A percentile compares a stretch with the other conserved stretches of the same genome.
Conservation (phyloP, 305 asterid species). For the Fraxinus sp. region DNA sequence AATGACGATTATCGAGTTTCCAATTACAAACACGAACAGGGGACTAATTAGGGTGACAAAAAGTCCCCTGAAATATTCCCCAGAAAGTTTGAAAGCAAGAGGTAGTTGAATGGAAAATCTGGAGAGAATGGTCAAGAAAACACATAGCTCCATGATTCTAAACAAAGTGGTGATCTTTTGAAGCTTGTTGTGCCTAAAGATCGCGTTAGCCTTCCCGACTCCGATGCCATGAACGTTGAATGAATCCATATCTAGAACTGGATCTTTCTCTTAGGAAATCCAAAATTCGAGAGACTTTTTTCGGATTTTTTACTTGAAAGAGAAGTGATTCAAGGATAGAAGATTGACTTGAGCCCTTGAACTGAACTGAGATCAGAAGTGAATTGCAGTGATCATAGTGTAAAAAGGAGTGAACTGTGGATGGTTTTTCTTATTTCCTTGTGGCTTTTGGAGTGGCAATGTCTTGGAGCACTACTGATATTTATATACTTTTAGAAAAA, state of each 20-base stretch:
- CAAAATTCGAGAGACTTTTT: neutral
- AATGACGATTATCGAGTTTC: slow-evolving; percentile 59
- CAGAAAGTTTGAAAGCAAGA: slow-evolving; percentile 30
- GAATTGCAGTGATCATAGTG: slow-evolving; percentile 25
- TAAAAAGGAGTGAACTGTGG: neutral
- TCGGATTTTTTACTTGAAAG: slow-evolving; percentile 30
- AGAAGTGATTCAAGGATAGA: slow-evolving; percentile 23
- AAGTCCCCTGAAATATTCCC: slow-evolving; percentile 42
- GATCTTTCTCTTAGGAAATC: neutral
- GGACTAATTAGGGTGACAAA: slow-evolving; percentile 42
- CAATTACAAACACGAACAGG: slow-evolving; percentile 57
- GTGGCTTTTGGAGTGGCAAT: neutral
- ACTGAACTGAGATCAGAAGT: slow-evolving; percentile 13
- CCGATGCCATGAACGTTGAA: slow-evolving; percentile 37
- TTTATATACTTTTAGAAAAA: slow-evolving; percentile 35
- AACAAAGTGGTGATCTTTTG: slow-evolving; percentile 42
- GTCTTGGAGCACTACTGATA: slow-evolving; percentile 19
- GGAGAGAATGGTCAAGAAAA: slow-evolving; percentile 46
- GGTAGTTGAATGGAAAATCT: slow-evolving; percentile 40
- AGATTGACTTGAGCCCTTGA: slow-evolving; percentile 22
- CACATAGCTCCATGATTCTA: slow-evolving; percentile 41
- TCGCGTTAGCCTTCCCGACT: slow-evolving; percentile 52
- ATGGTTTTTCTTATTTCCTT: too few relatives aligned
- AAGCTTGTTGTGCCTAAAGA: slow-evolving; percentile 26
- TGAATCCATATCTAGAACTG: slow-evolving; percentile 42